Percentiles rank a stretch among this genome's conserved stretches.
Evolutionary conservation across 208 protist species (phyloP).

Genomic region (Trypanosoma cruzi): DNA sequence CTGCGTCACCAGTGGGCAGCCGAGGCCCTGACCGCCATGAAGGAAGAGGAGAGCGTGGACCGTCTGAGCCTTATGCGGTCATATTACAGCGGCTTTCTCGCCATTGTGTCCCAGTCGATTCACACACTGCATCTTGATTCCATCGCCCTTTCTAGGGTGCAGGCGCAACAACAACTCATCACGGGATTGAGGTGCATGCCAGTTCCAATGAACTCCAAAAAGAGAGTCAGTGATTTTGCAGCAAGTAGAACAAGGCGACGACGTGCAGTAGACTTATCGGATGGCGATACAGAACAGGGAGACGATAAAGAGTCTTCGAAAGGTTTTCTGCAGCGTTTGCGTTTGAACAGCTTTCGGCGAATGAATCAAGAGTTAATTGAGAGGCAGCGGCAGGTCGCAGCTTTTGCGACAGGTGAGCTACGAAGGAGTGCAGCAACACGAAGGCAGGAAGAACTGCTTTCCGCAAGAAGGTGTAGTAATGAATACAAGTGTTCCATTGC

Average conservation of each 20-base stretch:
- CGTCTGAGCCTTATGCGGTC: constrained; percentile 10
- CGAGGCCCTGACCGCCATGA: background rate
- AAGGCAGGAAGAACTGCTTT: background rate
- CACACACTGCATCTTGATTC: constrained; percentile 3
- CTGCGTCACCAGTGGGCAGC: constrained; percentile 9
- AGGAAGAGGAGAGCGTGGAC: constrained; percentile 10
- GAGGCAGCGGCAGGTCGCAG: background rate
- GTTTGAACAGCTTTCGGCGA: constrained; percentile 10
- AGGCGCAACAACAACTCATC: background rate
- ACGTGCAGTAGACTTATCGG: background rate
- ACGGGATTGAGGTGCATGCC: background rate
- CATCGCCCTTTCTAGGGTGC: background rate
- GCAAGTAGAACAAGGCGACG: background rate
- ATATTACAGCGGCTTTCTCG: constrained; percentile 11
- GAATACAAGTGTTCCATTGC: background rate
- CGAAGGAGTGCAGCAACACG: constrained; percentile 1
- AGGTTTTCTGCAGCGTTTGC: background rate
- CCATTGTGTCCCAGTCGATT: constrained; percentile 13
- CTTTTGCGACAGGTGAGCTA: constrained; percentile 12
- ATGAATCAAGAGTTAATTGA: constrained; percentile 3
- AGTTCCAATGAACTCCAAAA: background rate
- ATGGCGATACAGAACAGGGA: background rate
- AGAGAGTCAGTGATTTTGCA: background rate
- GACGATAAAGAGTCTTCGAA: background rate
- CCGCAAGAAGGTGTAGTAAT: background rate